These are phyloP conservation scores for Gymnopus androsaceus DNA, from an alignment of 1,284 basidiomycete genomes.

Conservation along the genomic window DNA sequence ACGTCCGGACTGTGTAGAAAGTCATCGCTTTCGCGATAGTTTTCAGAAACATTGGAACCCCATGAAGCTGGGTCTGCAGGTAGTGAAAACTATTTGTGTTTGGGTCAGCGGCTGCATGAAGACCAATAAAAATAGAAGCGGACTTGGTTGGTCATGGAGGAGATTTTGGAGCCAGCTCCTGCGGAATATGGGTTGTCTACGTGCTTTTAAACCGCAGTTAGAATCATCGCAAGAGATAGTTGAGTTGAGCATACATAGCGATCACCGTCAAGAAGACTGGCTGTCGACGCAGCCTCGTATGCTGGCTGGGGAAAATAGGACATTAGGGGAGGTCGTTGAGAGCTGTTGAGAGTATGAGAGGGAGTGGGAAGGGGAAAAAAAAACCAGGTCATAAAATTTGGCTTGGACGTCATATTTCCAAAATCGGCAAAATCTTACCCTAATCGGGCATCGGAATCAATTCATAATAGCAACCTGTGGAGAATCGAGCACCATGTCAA, in stretches of 20 bases:
- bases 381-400: too few species aligned
- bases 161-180: neutral
- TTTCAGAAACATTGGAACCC: slow-evolving; percentile 51
- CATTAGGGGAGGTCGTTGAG: neutral
- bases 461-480: too few species aligned
- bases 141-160: slow-evolving; percentile 3
- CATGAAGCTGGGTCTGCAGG: slow-evolving; percentile 54
- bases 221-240: too few species aligned
- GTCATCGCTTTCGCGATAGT: slow-evolving; percentile 53
- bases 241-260: too few species aligned
- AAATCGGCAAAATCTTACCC: neutral
- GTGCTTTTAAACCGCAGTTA: neutral
- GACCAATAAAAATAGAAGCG: neutral
- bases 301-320: neutral
- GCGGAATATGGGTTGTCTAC: slow-evolving; percentile 3
- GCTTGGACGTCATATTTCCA: too few species aligned
- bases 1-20: slow-evolving; percentile 56
- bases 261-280: neutral
- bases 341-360: neutral
- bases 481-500: too few species aligned
- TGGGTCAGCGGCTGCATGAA: neutral
- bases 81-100: slow-evolving; percentile 45
- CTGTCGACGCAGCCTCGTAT: neutral
- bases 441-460: neutral
- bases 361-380: neutral